Conservation (phyloP, 768 basidiomycete species). For the Cyathus striatus region DNA sequence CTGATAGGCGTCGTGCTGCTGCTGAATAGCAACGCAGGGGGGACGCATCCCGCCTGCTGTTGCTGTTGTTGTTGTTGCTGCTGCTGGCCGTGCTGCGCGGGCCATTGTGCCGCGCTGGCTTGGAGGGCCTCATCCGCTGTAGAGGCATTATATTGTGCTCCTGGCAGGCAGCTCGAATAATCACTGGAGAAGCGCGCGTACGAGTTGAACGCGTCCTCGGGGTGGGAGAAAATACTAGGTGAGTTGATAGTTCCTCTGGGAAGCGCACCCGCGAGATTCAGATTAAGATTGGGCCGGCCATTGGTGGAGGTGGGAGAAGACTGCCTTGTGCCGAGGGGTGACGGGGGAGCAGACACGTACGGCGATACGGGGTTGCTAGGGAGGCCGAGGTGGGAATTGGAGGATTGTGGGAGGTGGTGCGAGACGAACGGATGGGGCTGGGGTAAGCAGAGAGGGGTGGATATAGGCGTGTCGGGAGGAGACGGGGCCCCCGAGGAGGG, state of each 20-base stretch:
- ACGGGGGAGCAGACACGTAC: slow-evolving; percentile 36
- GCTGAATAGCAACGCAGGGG: slow-evolving; percentile 62
- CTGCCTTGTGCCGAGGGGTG: slow-evolving; percentile 38
- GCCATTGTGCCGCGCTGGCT: slow-evolving; percentile 16
- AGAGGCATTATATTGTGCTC: slow-evolving; percentile 39
- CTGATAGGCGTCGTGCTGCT: slow-evolving; percentile 35
- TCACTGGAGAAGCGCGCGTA: slow-evolving; percentile 63
- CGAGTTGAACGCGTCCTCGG: slow-evolving; percentile 60
- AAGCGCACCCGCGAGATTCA: slow-evolving; percentile 15
- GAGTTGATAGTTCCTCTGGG: slow-evolving; percentile 14
- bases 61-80: slow-evolving; percentile 20
- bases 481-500: slow-evolving; percentile 38
- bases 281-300: slow-evolving; percentile 13
- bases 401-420: slow-evolving; percentile 21
- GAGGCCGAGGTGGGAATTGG: slow-evolving; percentile 18
- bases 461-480: slow-evolving; percentile 49
- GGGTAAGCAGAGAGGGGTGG: slow-evolving; percentile 38
- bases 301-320: slow-evolving; percentile 19
- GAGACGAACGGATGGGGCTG: slow-evolving; percentile 25
- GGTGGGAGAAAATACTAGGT: slow-evolving; percentile 16
- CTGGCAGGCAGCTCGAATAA: slow-evolving; percentile 60
- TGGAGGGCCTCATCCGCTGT: slow-evolving; percentile 31
- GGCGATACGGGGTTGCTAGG: slow-evolving; percentile 22
- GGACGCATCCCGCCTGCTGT: slow-evolving; percentile 41
- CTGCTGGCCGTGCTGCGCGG: slow-evolving; percentile 8